Evolutionary conservation across 352 stramenopile genomes (phyloP).

Genomic region (Hyaloperonospora arabidopsidis): DNA sequence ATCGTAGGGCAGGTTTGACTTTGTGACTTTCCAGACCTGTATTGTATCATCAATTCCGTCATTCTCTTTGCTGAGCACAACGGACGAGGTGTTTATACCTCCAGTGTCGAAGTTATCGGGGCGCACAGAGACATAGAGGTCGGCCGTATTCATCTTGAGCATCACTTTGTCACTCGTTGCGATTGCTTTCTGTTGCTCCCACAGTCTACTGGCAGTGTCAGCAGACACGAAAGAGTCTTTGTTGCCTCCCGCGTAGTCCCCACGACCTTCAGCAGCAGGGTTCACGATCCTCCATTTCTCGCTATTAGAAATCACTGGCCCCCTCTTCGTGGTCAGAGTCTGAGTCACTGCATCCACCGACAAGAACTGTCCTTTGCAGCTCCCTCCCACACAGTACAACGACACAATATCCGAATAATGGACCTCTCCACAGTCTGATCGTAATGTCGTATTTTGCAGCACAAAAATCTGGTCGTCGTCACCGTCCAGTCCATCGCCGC

Average conservation of each 20-base stretch:
- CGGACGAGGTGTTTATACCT: constrained; percentile 8
- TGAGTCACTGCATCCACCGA: constrained; percentile 56
- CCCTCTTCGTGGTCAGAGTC: constrained; percentile 57
- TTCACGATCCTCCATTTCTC: constrained; percentile 80
- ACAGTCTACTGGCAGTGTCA: constrained; percentile 36
- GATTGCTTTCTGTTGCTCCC: constrained; percentile 54
- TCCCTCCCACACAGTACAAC: constrained; percentile 63
- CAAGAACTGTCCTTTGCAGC: constrained; percentile 63
- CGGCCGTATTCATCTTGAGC: constrained; percentile 55
- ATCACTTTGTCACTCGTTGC: constrained; percentile 68
- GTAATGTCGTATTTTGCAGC: constrained; percentile 63
- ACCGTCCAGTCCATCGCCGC: constrained; percentile 55
- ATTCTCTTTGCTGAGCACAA: constrained; percentile 44
- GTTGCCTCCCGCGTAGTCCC: constrained; percentile 21
- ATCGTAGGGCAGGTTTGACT: constrained; percentile 80
- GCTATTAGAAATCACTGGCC: constrained; percentile 61
- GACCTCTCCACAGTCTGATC: constrained; percentile 56
- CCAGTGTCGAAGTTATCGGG: constrained; percentile 12
- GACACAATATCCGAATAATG: constrained; percentile 72
- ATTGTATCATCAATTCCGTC: constrained; percentile 41
- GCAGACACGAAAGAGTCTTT: constrained; percentile 36
- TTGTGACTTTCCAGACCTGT: constrained; percentile 81
- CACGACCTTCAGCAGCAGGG: constrained; percentile 22
- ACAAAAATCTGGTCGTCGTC: constrained; percentile 77
- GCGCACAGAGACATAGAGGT: constrained; percentile 47